Evolutionary conservation across 805 yeast species (phyloP).

Genomic region (Ogataea polymorpha): DNA sequence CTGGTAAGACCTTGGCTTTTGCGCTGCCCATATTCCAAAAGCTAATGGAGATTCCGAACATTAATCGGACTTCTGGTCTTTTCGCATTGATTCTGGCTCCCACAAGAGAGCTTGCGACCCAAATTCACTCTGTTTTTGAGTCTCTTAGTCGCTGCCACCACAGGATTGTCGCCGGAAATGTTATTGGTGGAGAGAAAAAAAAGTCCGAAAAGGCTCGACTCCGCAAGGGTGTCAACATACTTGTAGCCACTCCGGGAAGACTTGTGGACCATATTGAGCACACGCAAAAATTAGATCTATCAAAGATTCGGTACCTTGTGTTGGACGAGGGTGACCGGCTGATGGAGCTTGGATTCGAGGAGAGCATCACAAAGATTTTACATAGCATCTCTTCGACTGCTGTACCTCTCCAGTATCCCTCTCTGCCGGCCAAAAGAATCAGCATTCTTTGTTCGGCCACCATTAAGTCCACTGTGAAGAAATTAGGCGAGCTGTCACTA

Average conservation of each 20-base stretch:
- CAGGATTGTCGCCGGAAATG: conserved; percentile 90
- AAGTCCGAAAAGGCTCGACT: conserved; percentile 94
- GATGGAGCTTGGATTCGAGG: conserved; percentile 96
- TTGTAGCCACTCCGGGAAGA: conserved; percentile 98
- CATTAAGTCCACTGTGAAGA: conserved; percentile 72
- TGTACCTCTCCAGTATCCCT: conserved; percentile 41
- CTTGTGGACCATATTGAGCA: conserved; percentile 91
- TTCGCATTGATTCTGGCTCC: conserved; percentile 90
- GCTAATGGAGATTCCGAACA: conserved; percentile 53
- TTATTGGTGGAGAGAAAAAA: conserved; percentile 97
- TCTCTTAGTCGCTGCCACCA: conserved; percentile 72
- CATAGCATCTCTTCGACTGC: conserved; percentile 45
- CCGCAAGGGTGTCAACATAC: conserved; percentile 90
- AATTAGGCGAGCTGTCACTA: conserved; percentile 75
- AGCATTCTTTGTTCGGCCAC: conserved; percentile 95
- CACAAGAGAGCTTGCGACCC: conserved; percentile 91
- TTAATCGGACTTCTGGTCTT: conserved; percentile 70
- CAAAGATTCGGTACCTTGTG: conserved; percentile 80
- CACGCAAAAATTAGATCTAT: conserved; percentile 69
- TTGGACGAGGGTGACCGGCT: conserved; percentile 96
- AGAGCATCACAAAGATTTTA: conserved; percentile 77
- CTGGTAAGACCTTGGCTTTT: conserved; percentile 93
- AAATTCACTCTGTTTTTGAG: conserved; percentile 79
- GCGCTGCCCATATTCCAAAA: conserved; percentile 77
- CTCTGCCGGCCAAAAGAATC: conserved; percentile 66